Evolutionary conservation across 2,329 filamentous ascomycete species (phyloP).

Genomic region (Fusarium udum): DNA sequence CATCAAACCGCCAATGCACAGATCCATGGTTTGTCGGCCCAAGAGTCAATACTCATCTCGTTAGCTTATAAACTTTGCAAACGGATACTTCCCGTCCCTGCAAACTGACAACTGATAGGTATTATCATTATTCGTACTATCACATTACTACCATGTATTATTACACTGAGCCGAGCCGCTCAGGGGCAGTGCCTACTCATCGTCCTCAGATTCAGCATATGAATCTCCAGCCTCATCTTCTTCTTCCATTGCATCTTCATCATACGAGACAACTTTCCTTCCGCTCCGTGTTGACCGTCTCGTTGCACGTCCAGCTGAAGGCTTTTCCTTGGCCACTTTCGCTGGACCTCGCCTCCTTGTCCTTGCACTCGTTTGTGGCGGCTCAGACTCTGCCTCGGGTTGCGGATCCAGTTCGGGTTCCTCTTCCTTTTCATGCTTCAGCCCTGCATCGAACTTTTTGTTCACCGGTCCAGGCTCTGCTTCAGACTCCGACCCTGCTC

Average conservation of each 20-base stretch:
- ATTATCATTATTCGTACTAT: constrained; percentile 5
- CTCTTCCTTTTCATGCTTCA: neutral
- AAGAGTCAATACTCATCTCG: neutral
- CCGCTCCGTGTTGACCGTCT: constrained; percentile 35
- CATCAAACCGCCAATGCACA: neutral
- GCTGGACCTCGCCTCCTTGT: neutral
- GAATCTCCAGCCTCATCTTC: constrained; percentile 20
- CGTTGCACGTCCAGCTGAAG: neutral
- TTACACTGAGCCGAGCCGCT: neutral
- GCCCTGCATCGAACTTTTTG: neutral
- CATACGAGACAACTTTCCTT: constrained; percentile 23
- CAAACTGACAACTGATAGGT: neutral
- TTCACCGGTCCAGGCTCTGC: neutral
- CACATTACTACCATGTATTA: neutral
- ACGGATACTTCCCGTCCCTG: neutral
- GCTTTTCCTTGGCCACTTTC: constrained; percentile 1
- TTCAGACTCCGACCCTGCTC: neutral
- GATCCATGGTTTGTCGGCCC: neutral
- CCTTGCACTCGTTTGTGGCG: neutral
- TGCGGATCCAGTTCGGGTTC: neutral
- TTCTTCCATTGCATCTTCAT: constrained; percentile 19
- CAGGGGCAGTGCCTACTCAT: neutral
- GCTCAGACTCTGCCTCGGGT: constrained; percentile 10
- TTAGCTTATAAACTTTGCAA: neutral
- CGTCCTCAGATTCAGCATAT: constrained; percentile 11